Evolutionary conservation across 345 rosid species (phyloP), one percentile per base, ranked within the genome.

Genomic region (Triadica sebifera): DNA sequence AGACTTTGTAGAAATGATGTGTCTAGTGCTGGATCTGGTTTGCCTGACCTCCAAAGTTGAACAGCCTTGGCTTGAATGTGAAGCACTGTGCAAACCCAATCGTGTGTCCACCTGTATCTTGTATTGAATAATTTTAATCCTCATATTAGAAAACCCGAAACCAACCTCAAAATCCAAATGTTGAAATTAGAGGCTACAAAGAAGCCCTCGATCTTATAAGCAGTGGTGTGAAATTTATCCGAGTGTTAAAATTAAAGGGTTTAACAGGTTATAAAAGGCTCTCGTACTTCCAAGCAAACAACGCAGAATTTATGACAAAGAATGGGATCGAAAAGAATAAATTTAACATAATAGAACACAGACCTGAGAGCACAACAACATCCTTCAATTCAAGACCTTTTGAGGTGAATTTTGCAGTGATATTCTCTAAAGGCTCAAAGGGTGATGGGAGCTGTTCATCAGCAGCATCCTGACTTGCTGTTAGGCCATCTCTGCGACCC

Each of bases 41-140:
- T 73, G 25, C 89, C 92, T 0, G 89, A 79, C 38, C 92, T 84
- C 71, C 81, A 9, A 84, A 87, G 81, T 90, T 67, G 81, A 86
- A 90, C 29, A 90, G 89, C 82, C 93, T 79, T 41, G 79, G 59
- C 84, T 89, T 90, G 86, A 90, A 87, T 22, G 87, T 80, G 82
- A 83, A 80, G 78, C 95, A 90, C 74, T 86, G 95, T 55, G 95
- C 91, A 69, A 88, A 88, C 5, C 91, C 95, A 67, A 90, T 80
- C 0, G 88, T 90, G 77, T 90, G 93, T 39, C 83, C 92, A 56
- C 95, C 92, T 87, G 79, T n/a, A 19, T 8, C 51, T 59, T 2
- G 51, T 6, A 37, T 29, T 29, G 34, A 29, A 29, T 29, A 29
- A 29, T 29, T 29, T 1, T 29, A 29, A 29, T 29, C 34, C 34